Evolutionary conservation across 805 yeast genomes (phyloP), one percentile per base, ranked within the genome.

Genomic region (Candida germanica): DNA sequence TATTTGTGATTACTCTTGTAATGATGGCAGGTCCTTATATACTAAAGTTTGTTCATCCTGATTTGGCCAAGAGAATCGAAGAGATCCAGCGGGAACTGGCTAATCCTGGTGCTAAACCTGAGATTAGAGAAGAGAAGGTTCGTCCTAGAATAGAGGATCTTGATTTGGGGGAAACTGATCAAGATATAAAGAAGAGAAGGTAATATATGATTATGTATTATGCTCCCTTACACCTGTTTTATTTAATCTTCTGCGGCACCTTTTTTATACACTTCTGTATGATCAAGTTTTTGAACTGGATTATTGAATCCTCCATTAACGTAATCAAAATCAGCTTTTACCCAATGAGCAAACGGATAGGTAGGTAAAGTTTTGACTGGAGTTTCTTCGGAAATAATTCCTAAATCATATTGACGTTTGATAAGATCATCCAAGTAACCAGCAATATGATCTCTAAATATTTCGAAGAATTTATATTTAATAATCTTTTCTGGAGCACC

Each of bases 401-500:
- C 83, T 39, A 61, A 37, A 13, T 77, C 77, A 11, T 71, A 55
- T 54, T 83, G 89, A 35, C 83, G 66, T 42, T 76, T 57, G 30
- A 81, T 73, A 36, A 81, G 57, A 1, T 54, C 54, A 48, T 81
- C 82, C 47, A 82, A 62, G 52, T 80, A 81, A 2, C 73, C 75
- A 4, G 65, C 49, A 29, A 83, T 61, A 48, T 80, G 83, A 47
- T 77, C 81, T 53, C 83, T 69, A 49, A 78, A 71, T 30, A 68
- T 47, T 33, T 66, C 78, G 46, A 80, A 81, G 45, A 71, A 71
- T 53, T 82, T 82, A 58, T 82, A 83, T 52, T 76, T 75, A 50
- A 77, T 58, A 41, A 82, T 82, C 33, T 71, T 73, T 43, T 75
- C 79, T 7, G 87, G 87, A 0, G 78, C 87, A 53, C 81, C 87